Percentiles rank a stretch among this genome's conserved stretches.
Evolutionary conservation across 495 filamentous ascomycete genomes (phyloP).

Genomic region (Wilcoxina mikolae): DNA sequence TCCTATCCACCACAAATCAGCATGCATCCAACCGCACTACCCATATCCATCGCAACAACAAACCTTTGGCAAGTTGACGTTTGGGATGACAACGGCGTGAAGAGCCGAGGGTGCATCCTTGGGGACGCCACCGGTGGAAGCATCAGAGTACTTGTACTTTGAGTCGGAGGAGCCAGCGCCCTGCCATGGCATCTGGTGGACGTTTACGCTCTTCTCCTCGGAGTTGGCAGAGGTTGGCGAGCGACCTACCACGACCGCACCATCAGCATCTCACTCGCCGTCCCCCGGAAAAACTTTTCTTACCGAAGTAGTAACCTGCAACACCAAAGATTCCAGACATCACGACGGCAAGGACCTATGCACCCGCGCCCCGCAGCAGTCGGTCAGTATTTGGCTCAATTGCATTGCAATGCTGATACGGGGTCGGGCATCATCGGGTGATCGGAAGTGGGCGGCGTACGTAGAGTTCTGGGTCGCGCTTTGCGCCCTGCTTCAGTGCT

Average conservation of each 20-base stretch:
- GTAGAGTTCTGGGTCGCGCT: constrained; percentile 68
- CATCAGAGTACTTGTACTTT: constrained; percentile 59
- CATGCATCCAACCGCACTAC: constrained; percentile 1
- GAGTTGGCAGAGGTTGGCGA: constrained; percentile 74
- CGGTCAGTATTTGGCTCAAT: not conserved
- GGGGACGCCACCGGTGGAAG: constrained; percentile 55
- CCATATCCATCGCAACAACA: constrained; percentile 12
- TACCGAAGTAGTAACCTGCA: constrained; percentile 77
- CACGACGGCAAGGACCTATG: constrained; percentile 71
- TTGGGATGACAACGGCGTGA: constrained; percentile 82
- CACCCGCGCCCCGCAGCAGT: not conserved
- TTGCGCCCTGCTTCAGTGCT: constrained; percentile 48
- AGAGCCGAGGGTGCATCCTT: constrained; percentile 87
- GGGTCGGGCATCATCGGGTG: not conserved
- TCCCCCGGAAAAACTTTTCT: not conserved
- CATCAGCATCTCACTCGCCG: not conserved
- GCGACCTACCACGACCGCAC: constrained; percentile 39
- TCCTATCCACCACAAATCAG: constrained; percentile 38
- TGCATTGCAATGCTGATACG: not conserved
- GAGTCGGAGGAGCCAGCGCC: constrained; percentile 32
- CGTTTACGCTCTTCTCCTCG: constrained; percentile 53
- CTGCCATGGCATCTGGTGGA: constrained; percentile 85
- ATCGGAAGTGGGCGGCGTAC: constrained; percentile 34
- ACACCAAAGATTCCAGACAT: constrained; percentile 80
- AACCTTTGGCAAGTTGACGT: constrained; percentile 87